Conservation (phyloP, 2,329 filamentous ascomycete genomes). For the Alternaria hordeiaustralica region DNA sequence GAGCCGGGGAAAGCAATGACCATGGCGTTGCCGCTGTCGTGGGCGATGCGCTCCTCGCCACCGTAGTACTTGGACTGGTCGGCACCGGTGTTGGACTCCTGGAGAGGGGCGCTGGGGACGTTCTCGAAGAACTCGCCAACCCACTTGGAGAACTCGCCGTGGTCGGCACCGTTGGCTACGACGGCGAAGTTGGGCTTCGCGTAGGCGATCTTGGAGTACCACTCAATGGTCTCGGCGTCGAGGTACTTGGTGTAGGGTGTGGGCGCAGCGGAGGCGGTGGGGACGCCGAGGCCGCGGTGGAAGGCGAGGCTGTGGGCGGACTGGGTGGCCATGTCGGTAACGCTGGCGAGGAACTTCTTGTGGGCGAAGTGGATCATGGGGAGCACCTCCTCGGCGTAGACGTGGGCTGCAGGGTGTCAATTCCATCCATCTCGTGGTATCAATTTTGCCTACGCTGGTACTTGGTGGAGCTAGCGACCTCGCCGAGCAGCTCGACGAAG, state of each 20-base stretch:
- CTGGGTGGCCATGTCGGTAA: slow-evolving; percentile 78
- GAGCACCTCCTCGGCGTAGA: slow-evolving; percentile 88
- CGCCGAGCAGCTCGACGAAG: slow-evolving; percentile 93
- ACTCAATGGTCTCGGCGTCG: slow-evolving; percentile 73
- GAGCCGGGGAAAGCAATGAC: slow-evolving; percentile 94
- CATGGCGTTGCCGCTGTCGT: slow-evolving; percentile 77
- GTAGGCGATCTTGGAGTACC: slow-evolving; percentile 81
- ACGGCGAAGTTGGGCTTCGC: slow-evolving; percentile 89
- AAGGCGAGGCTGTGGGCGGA: slow-evolving; percentile 86
- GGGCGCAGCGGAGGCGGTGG: slow-evolving; percentile 74
- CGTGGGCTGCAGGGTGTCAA: slow-evolving; percentile 68
- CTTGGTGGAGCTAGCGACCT: slow-evolving; percentile 87
- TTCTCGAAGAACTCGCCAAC: slow-evolving; percentile 88
- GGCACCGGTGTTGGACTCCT: slow-evolving; percentile 60
- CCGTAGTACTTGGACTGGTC: slow-evolving; percentile 85
- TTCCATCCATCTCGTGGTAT: slow-evolving; percentile 24
- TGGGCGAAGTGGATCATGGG: slow-evolving; percentile 79
- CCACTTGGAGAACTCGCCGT: slow-evolving; percentile 83
- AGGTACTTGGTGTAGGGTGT: slow-evolving; percentile 81
- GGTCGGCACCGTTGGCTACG: slow-evolving; percentile 84
- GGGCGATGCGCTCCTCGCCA: slow-evolving; percentile 88
- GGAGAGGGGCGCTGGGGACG: slow-evolving; percentile 59
- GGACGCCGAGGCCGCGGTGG: slow-evolving; percentile 87
- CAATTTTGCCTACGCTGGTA: slow-evolving; percentile 65
- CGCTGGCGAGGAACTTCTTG: slow-evolving; percentile 69